Evolutionary conservation across 1,139 yeast species (phyloP).

Genomic region (Meyerozyma guilliermondii): DNA sequence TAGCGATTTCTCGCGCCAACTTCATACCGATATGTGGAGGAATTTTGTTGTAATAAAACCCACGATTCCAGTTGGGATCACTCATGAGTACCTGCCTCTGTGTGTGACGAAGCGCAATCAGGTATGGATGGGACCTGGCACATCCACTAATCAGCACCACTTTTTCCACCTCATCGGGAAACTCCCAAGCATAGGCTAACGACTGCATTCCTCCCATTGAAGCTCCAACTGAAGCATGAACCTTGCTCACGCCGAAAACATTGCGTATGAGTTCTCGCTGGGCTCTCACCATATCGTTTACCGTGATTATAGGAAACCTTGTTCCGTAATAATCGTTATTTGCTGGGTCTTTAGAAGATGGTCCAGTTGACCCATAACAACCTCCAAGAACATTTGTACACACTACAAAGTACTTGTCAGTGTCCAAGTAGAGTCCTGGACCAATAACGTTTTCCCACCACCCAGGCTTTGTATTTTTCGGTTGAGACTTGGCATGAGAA

Average conservation of each 20-base stretch:
- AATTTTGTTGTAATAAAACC: conserved; percentile 70
- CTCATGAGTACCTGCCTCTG: conserved; percentile 93
- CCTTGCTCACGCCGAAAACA: conserved; percentile 55
- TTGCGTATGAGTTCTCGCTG: conserved; percentile 65
- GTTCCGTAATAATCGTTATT: conserved; percentile 71
- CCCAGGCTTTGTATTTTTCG: conserved; percentile 65
- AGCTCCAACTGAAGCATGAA: conserved; percentile 83
- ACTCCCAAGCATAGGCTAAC: conserved; percentile 80
- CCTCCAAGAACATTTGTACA: conserved; percentile 94
- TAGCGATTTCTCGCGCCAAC: conserved; percentile 87
- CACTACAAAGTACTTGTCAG: conserved; percentile 72
- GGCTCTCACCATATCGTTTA: conserved; percentile 88
- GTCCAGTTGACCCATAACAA: conserved; percentile 94
- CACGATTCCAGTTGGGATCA: conserved; percentile 92
- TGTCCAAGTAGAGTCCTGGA: conserved; percentile 73
- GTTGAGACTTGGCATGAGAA: conserved; percentile 88
- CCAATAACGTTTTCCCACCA: conserved; percentile 98
- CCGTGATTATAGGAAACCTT: conserved; percentile 77
- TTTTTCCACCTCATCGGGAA: conserved; percentile 68
- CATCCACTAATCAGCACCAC: conserved; percentile 83
- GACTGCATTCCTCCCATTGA: conserved; percentile 99
- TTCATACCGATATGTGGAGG: conserved; percentile 97
- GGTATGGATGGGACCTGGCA: conserved; percentile 90
- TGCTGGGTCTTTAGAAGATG: conserved; percentile 75
- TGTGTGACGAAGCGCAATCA: conserved; percentile 88